Base-by-base conservation (phyloP, 2,329 filamentous ascomycete species). In the Sclerotiophoma versabilis region DNA sequence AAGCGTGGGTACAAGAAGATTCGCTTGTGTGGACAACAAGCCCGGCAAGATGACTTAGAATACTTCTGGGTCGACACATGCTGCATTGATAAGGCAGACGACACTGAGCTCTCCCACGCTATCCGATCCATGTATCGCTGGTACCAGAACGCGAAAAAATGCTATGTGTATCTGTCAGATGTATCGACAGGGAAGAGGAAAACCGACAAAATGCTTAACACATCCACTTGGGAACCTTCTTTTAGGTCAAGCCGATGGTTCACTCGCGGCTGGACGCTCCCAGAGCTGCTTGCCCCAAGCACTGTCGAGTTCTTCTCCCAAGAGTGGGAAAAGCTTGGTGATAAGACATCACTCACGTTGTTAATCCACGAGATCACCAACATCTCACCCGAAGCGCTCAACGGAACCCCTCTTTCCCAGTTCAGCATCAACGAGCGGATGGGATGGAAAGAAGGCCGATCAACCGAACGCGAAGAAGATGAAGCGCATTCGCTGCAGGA, bases 351-450 rank as follows among this genome's bases (percentile, higher is more conserved):
- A 14, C 37, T 39, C 4, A 26, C 7, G 17, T 1, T 3, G 4
- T 3, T 15, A 11, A 4, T 26, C 11, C 20, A 7, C 12, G 14
- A 25, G 23, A 12, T 15, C 23, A 39, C 37, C 1, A 3, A 14
- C 22, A 39, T 39, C 4, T 12, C 22, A 7, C 2, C 2, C 14
- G 2, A 8, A 17, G 37, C 37, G 22, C 12, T 39, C 1, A 12
- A 43, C 4, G 41, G 41, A 3, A 17, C 38, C 15, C 36, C 49
- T 0, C 10, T 59, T 0, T 55, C 47, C n/a, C 14, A 38, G 4
- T 54, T 50, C 26, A 57, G 49, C 17, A 39, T 62, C 17, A 19
- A 58, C 5, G 43, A 63, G n/a, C 37, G 57, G 1, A 26, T 61
- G 5, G 20, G 14, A 3, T 64, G 49, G 59, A 23, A 4, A 11